These are phyloP conservation scores for Cladophialophora exuberans DNA, from an alignment of 2,329 filamentous ascomycete genomes.

Conservation along the genomic window DNA sequence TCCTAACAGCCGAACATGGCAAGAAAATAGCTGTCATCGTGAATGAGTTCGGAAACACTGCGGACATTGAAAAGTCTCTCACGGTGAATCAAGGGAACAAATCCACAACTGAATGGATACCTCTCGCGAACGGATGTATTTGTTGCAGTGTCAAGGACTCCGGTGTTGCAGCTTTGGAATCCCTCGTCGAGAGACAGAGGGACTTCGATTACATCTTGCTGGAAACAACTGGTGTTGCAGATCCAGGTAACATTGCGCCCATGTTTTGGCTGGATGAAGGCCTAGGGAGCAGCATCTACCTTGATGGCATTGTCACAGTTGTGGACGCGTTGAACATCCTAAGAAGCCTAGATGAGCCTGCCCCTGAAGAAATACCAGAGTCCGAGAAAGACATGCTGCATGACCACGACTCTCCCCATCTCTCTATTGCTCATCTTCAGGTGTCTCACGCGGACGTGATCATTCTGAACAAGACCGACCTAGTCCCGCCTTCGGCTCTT, in stretches of 20 bases:
- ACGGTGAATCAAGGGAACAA: slow-evolving; percentile 84
- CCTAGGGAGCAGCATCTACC: slow-evolving; percentile 89
- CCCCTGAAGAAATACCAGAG: slow-evolving; percentile 49
- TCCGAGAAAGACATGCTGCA: slow-evolving; percentile 41
- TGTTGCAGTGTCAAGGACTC: slow-evolving; percentile 98
- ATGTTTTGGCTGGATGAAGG: slow-evolving; percentile 98
- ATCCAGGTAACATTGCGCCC: slow-evolving; percentile 93
- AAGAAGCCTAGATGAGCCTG: slow-evolving; percentile 73
- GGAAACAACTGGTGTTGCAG: slow-evolving; percentile 92
- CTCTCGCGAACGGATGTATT: slow-evolving; percentile 94
- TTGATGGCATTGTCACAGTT: slow-evolving; percentile 94
- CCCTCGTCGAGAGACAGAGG: slow-evolving; percentile 82
- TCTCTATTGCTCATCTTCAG: slow-evolving; percentile 93
- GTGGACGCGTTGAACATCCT: slow-evolving; percentile 95
- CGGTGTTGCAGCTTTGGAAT: slow-evolving; percentile 92
- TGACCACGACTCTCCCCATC: slow-evolving; percentile 61
- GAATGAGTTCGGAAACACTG: slow-evolving; percentile 86
- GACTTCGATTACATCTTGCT: slow-evolving; percentile 94
- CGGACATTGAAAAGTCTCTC: slow-evolving; percentile 94
- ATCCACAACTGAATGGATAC: slow-evolving; percentile 90
- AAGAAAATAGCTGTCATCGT: slow-evolving; percentile 98
- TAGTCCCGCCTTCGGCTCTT: slow-evolving; percentile 73
- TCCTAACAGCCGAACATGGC: slow-evolving; percentile 89
- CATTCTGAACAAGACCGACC: slow-evolving; percentile 89
- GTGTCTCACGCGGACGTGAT: slow-evolving; percentile 97